Conservation (phyloP, 129 eudicot species). For the Chrysanthemum lavandulifolium region DNA sequence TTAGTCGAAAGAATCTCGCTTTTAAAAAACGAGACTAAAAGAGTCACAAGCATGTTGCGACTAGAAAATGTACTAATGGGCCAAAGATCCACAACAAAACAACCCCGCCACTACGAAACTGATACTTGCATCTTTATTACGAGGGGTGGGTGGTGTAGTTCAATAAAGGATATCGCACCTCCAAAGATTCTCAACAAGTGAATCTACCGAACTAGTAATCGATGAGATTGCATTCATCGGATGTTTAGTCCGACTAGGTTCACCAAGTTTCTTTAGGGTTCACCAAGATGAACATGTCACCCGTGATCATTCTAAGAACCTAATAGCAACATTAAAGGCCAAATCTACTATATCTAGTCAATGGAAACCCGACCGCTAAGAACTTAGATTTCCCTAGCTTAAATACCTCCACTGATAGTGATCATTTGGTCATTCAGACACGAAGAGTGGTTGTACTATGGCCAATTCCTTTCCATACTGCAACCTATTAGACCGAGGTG, state of each 20-base stretch:
- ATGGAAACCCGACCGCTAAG: too few species aligned
- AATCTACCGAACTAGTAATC: slow-evolving; percentile 58
- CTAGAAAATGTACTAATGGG: slow-evolving; percentile 34
- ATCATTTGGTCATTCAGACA: too few species aligned
- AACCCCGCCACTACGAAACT: slow-evolving; percentile 33
- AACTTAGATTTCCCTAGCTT: too few species aligned
- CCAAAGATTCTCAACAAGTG: slow-evolving; percentile 68
- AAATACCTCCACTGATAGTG: too few species aligned
- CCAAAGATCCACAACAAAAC: slow-evolving; percentile 53
- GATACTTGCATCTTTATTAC: slow-evolving; percentile 18
- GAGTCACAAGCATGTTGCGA: slow-evolving; percentile 42
- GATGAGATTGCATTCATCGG: neutral
- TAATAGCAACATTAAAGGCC: too few species aligned
- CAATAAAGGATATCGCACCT: slow-evolving; percentile 83
- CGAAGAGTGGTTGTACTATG: too few species aligned
- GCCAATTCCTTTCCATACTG: too few species aligned
- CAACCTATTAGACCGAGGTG: too few species aligned
- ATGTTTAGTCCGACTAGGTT: slow-evolving; percentile 67
- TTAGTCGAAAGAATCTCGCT: neutral
- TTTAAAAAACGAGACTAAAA: slow-evolving; percentile 38
- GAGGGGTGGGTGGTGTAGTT: neutral
- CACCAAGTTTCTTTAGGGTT: too few species aligned
- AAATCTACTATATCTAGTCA: too few species aligned
- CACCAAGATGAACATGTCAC: neutral
- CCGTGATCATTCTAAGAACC: too few species aligned